Percentiles rank a stretch among this genome's conserved stretches.
Conservation (phyloP, 2,329 filamentous ascomycete genomes). For the Passalora sequoiae region DNA sequence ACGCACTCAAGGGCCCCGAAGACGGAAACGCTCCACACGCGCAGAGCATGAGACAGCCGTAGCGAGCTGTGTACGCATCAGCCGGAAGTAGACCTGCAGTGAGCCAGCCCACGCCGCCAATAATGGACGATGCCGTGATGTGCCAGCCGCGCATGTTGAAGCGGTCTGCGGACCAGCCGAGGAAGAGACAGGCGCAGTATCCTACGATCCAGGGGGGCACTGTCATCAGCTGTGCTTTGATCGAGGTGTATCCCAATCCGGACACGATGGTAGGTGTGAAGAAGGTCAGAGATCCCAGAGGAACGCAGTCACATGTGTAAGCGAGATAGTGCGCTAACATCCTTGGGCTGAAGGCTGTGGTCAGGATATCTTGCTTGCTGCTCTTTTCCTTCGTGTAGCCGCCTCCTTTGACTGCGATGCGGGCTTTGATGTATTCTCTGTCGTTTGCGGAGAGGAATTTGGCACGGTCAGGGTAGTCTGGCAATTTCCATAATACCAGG, state of each 20-base stretch:
- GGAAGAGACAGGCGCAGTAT: slow-evolving; percentile 29
- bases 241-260: slow-evolving; percentile 45
- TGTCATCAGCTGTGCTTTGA: slow-evolving; percentile 40
- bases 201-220: slow-evolving; percentile 34
- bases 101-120: slow-evolving; percentile 26
- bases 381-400: slow-evolving; percentile 37
- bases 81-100: slow-evolving; percentile 23
- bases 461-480: slow-evolving; percentile 29
- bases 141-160: slow-evolving; percentile 25
- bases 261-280: slow-evolving; percentile 51
- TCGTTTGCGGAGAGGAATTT: slow-evolving; percentile 28
- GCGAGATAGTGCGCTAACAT: slow-evolving; percentile 38
- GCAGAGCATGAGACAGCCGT: slow-evolving; percentile 37
- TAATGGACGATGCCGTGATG: slow-evolving; percentile 19
- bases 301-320: slow-evolving; percentile 28
- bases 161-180: slow-evolving; percentile 26
- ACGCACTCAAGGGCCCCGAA: slow-evolving; percentile 35
- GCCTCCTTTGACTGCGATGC: slow-evolving; percentile 31
- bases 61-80: slow-evolving; percentile 28
- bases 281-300: slow-evolving; percentile 40
- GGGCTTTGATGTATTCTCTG: slow-evolving; percentile 26
- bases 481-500: slow-evolving; percentile 26
- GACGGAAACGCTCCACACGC: slow-evolving; percentile 37
- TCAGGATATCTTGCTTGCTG: slow-evolving; percentile 33
- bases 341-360: slow-evolving; percentile 35